phyloP scores from a whole-genome alignment of 1,284 basidiomycete species.

The Pyrrhoderma noxium region DNA sequence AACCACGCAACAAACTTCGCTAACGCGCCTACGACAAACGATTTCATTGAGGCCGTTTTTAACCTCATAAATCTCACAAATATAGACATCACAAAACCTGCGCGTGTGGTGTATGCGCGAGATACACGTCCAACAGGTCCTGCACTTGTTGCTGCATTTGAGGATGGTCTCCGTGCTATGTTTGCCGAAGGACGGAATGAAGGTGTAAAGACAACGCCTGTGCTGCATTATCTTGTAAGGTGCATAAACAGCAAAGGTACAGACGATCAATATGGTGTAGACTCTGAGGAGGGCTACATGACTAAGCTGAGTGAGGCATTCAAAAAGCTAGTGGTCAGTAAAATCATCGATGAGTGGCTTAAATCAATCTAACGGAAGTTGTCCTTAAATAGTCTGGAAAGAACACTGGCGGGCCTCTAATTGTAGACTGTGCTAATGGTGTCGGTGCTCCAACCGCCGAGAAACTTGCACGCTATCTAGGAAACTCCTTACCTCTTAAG shows the following conservation, averaged over 20 bases:
- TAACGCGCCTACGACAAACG: slow-evolving; percentile 72
- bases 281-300: slow-evolving; percentile 84
- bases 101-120: slow-evolving; percentile 83
- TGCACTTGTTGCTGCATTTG: slow-evolving; percentile 75
- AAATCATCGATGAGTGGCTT: too few relatives aligned
- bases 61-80: slow-evolving; percentile 58
- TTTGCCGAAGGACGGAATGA: slow-evolving; percentile 59
- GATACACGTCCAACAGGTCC: slow-evolving; percentile 91
- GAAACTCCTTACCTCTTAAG: slow-evolving; percentile 46
- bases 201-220: slow-evolving; percentile 89
- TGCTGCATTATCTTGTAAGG: slow-evolving; percentile 92
- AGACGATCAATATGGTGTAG: slow-evolving; percentile 73
- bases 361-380: neutral
- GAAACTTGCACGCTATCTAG: slow-evolving; percentile 50
- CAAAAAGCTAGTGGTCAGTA: slow-evolving; percentile 72
- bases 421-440: slow-evolving; percentile 97
- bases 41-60: slow-evolving; percentile 64
- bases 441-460: slow-evolving; percentile 77
- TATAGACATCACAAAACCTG: slow-evolving; percentile 75
- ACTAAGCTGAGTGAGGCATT: slow-evolving; percentile 82
- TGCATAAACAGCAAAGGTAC: slow-evolving; percentile 81
- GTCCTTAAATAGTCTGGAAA: slow-evolving; percentile 46
- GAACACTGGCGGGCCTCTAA: slow-evolving; percentile 50
- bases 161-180: slow-evolving; percentile 76
- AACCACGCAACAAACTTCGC: slow-evolving; percentile 82